Percentiles rank a stretch among this genome's conserved stretches.
Conservation (phyloP, 371 early-diverging fungal genomes). For the Syncephalastrum contaminatum region DNA sequence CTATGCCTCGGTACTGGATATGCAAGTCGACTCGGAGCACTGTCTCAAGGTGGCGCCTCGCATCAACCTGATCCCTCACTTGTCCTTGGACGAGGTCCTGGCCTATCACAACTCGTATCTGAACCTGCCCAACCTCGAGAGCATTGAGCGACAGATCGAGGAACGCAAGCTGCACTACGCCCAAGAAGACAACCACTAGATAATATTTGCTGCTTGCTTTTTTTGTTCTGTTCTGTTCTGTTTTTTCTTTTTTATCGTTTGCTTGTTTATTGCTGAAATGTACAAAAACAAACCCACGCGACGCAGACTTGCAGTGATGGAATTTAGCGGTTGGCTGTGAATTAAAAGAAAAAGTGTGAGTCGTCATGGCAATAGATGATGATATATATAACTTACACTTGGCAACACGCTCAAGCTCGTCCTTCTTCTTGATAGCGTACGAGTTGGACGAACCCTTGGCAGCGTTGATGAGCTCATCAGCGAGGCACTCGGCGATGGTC, state of each 20-base stretch:
- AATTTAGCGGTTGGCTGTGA: slow-evolving; percentile 25
- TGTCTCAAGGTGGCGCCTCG: slow-evolving; percentile 82
- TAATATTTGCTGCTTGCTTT: too few relatives aligned
- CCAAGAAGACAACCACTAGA: slow-evolving; percentile 47
- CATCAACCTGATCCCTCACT: slow-evolving; percentile 47
- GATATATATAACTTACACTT: slow-evolving; percentile 40
- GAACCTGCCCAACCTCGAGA: slow-evolving; percentile 44
- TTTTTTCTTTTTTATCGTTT: too few relatives aligned
- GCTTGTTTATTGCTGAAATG: too few relatives aligned
- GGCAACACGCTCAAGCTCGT: slow-evolving; percentile 92
- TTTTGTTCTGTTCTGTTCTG: too few relatives aligned
- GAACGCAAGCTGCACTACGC: slow-evolving; percentile 46
- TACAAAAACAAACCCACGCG: slow-evolving; percentile 3
- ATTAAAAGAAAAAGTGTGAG: background rate
- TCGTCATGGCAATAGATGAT: background rate
- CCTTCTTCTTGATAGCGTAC: slow-evolving; percentile 99
- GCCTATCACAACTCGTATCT: slow-evolving; percentile 42
- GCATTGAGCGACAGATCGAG: slow-evolving; percentile 47
- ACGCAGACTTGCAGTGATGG: slow-evolving; percentile 1
- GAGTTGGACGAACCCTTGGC: slow-evolving; percentile 98
- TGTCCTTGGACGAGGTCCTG: slow-evolving; percentile 44
- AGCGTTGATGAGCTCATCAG: slow-evolving; percentile 99
- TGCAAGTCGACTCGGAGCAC: slow-evolving; percentile 85
- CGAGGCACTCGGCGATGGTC: slow-evolving; percentile 99
- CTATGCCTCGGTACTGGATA: slow-evolving; percentile 86